These are phyloP conservation scores for Glomus cerebriforme DNA, from an alignment of 192 early-diverging fungal genomes.

Conservation along the genomic window DNA sequence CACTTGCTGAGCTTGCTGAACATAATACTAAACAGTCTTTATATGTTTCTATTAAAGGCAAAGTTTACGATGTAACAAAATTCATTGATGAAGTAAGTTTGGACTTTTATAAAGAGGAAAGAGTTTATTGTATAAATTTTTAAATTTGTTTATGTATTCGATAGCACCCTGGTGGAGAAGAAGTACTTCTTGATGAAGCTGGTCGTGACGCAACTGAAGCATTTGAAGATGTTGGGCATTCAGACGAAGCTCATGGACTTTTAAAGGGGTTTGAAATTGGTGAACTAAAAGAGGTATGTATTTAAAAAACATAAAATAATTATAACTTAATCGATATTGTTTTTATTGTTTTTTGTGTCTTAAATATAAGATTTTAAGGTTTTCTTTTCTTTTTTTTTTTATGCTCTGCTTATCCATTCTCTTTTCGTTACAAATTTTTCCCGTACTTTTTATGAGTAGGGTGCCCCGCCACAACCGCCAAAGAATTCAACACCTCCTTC, in stretches of 20 bases:
- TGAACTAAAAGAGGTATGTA: conserved; percentile 62
- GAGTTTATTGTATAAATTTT: neutral
- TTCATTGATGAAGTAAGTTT: conserved; percentile 73
- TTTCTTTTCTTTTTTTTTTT: neutral
- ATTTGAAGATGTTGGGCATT: conserved; percentile 98
- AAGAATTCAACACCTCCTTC: neutral
- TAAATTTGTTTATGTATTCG: neutral
- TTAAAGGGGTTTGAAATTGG: conserved; percentile 78
- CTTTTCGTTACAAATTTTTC: no score
- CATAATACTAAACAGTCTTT: conserved; percentile 76
- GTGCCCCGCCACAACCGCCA: neutral
- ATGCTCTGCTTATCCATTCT: neutral
- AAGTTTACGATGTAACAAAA: conserved; percentile 79
- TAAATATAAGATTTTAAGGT: neutral
- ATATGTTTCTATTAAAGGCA: conserved; percentile 79
- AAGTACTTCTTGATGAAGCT: conserved; percentile 89
- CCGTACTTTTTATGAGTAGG: neutral
- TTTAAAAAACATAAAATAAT: neutral
- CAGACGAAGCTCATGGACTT: conserved; percentile 89
- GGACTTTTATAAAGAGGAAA: no score
- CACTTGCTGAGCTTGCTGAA: conserved; percentile 66
- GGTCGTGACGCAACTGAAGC: conserved; percentile 90
- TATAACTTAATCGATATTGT: no score
- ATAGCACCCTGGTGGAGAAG: conserved; percentile 98
- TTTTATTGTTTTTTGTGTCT: no score